These are phyloP conservation scores for Candida tibetensis DNA, from an alignment of 805 yeast species.

Conservation along the genomic window DNA sequence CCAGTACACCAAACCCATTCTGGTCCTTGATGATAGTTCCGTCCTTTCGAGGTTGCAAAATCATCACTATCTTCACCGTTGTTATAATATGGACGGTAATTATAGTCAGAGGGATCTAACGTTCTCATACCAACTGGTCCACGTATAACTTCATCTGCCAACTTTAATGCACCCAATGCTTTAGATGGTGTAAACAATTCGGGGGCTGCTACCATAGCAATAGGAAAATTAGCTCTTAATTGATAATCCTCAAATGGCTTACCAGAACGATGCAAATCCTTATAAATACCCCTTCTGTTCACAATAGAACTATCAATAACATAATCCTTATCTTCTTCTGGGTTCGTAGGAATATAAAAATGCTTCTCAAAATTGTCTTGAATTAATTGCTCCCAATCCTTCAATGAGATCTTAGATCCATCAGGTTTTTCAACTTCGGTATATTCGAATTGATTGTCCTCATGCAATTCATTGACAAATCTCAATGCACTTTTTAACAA, in stretches of 20 bases:
- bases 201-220: slow-evolving; percentile 94
- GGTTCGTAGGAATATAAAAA: slow-evolving; percentile 70
- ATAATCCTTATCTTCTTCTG: slow-evolving; percentile 57
- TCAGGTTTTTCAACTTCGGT: slow-evolving; percentile 55
- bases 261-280: slow-evolving; percentile 77
- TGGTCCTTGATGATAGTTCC: slow-evolving; percentile 98
- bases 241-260: slow-evolving; percentile 94
- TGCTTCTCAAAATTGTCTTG: slow-evolving; percentile 74
- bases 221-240: slow-evolving; percentile 85
- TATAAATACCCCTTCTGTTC: slow-evolving; percentile 91
- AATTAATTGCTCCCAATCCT: slow-evolving; percentile 70
- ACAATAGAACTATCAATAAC: slow-evolving; percentile 63
- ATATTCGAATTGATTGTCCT: slow-evolving; percentile 55
- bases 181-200: slow-evolving; percentile 68
- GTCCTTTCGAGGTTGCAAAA: slow-evolving; percentile 90
- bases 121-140: slow-evolving; percentile 94
- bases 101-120: slow-evolving; percentile 86
- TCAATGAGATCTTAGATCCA: slow-evolving; percentile 55
- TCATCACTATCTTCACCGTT: slow-evolving; percentile 80
- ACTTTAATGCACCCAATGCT: slow-evolving; percentile 62
- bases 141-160: slow-evolving; percentile 71
- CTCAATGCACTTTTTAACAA: slow-evolving; percentile 78
- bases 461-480: slow-evolving; percentile 64
- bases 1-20: slow-evolving; percentile 97
- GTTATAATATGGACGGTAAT: slow-evolving; percentile 85